Percentiles rank a stretch among this genome's conserved stretches.
phyloP scores from a whole-genome alignment of 495 filamentous ascomycete species.

The Hypomontagnella submonticulosa region DNA sequence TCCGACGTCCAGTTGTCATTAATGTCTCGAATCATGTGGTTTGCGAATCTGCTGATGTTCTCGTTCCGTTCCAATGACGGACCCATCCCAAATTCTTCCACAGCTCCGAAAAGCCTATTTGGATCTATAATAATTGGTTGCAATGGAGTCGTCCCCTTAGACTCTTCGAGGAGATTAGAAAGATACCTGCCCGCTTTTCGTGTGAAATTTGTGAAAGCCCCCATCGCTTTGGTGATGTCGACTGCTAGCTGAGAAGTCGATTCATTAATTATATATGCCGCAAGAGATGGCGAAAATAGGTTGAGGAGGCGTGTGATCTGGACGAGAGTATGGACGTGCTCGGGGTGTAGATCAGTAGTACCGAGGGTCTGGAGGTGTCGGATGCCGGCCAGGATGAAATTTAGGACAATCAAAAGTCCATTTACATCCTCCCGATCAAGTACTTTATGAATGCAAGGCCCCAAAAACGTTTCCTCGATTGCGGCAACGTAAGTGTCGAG shows the following conservation, averaged over 20 bases:
- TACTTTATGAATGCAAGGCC: constrained; percentile 42
- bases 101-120: constrained; percentile 28
- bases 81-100: constrained; percentile 3
- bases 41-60: constrained; percentile 48
- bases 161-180: constrained; percentile 17
- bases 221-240: constrained; percentile 20
- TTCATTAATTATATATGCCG: constrained; percentile 43
- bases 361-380: constrained; percentile 19
- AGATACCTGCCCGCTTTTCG: constrained; percentile 31
- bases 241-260: constrained; percentile 26
- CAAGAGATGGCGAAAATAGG: constrained; percentile 40
- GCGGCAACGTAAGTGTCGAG: constrained; percentile 54
- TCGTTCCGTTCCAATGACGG: constrained; percentile 15
- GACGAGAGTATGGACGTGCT: constrained; percentile 33
- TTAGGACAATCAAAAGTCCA: constrained; percentile 37
- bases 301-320: constrained; percentile 38
- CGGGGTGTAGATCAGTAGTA: constrained; percentile 9
- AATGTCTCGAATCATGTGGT: constrained; percentile 52
- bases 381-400: constrained; percentile 25
- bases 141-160: neutral
- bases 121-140: constrained; percentile 14
- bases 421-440: constrained; percentile 42
- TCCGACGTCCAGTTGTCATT: constrained; percentile 51
- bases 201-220: constrained; percentile 38
- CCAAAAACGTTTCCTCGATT: constrained; percentile 40